These are phyloP conservation scores for Ustilago esculenta DNA, from an alignment of 1,284 basidiomycete species.

Conservation along the genomic window DNA sequence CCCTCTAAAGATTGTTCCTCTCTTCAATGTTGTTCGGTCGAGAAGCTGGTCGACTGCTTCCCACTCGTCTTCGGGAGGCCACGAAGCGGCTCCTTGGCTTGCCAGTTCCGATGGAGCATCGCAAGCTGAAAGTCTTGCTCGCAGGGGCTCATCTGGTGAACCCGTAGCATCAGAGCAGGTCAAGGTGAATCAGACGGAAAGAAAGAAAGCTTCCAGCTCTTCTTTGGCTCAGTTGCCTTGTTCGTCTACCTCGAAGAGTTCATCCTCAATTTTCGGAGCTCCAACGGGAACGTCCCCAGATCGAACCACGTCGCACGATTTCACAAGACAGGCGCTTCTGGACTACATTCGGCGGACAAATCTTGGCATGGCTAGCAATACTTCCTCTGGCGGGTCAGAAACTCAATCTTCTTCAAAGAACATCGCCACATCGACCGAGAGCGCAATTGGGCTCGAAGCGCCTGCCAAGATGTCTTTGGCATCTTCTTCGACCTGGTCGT, in stretches of 20 bases:
- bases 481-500: not conserved
- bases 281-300: not conserved
- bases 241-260: no score
- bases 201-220: no score
- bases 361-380: constrained; percentile 5
- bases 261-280: no score
- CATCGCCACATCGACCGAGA: not conserved
- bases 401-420: not conserved
- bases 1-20: constrained; percentile 12
- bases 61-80: not conserved
- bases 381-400: not conserved
- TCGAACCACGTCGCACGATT: constrained; percentile 9
- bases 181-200: no score
- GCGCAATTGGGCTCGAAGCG: not conserved
- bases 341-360: constrained; percentile 32
- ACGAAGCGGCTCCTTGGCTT: not conserved
- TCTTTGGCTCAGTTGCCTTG: no score
- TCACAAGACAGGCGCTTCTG: constrained; percentile 30
- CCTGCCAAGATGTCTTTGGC: not conserved
- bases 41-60: constrained; percentile 17
- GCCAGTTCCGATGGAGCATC: not conserved
- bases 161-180: no score
- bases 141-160: no score
- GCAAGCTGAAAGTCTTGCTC: not conserved
- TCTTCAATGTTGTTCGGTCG: constrained; percentile 19